A percentile compares a stretch with the other conserved stretches of the same genome.
Evolutionary conservation across 2,329 filamentous ascomycete species (phyloP).

Genomic region (Rhinocladiella similis): DNA sequence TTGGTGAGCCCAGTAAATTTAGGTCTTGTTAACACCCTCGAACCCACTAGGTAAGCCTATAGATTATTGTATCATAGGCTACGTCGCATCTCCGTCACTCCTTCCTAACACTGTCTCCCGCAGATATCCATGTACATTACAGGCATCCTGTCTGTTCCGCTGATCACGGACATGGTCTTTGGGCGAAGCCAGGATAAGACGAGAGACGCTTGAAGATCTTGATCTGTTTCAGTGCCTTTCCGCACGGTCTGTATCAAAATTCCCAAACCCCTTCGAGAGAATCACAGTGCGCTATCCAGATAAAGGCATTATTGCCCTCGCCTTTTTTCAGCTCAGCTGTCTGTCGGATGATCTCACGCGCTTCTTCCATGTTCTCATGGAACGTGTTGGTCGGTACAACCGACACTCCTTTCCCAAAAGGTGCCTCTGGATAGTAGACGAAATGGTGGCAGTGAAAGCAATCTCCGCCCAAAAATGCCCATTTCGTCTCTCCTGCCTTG

Average conservation of each 20-base stretch:
- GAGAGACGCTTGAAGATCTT: no score
- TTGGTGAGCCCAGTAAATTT: no score
- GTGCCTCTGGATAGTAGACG: background rate
- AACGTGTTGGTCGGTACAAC: constrained; percentile 1
- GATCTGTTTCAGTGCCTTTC: no score
- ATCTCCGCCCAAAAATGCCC: background rate
- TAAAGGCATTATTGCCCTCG: background rate
- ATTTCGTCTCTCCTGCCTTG: background rate
- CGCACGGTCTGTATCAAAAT: background rate
- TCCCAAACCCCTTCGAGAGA: background rate
- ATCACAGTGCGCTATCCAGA: background rate
- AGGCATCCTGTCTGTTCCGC: no score
- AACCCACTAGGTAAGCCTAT: no score
- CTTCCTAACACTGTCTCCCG: no score
- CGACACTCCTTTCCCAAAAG: background rate
- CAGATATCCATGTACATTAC: no score
- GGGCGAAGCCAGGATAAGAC: no score
- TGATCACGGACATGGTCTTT: no score
- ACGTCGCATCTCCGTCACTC: no score
- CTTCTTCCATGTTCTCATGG: constrained; percentile 1
- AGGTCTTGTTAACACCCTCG: no score
- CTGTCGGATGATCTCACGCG: constrained; percentile 4
- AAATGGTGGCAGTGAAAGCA: constrained; percentile 3
- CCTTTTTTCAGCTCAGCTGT: constrained; percentile 1
- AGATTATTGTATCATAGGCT: no score